A percentile compares a stretch with the other conserved stretches of the same genome.
Conservation (phyloP, 2,329 filamentous ascomycete genomes). For the Didymella pomorum region DNA sequence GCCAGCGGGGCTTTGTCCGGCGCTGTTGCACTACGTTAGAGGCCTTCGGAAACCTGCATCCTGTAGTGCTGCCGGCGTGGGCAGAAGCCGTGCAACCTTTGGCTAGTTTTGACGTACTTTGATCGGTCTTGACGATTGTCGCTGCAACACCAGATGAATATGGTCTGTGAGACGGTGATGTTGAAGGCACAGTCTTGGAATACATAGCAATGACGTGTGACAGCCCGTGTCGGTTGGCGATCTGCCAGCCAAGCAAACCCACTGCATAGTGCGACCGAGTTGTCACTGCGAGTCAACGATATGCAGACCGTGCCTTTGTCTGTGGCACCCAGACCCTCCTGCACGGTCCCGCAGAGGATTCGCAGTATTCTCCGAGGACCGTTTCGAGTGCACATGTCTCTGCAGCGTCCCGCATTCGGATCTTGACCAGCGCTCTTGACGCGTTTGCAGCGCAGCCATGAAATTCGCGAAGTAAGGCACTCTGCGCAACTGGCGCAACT, state of each 20-base stretch:
- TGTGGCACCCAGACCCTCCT: constrained; percentile 5
- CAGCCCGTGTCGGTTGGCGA: constrained; percentile 1
- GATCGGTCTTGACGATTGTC: neutral
- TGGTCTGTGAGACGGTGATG: neutral
- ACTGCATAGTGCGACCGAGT: constrained; percentile 4
- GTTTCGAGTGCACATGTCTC: neutral
- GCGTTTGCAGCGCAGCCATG: constrained; percentile 51
- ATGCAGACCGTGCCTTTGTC: neutral
- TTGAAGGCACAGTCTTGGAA: neutral
- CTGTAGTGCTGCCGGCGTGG: neutral
- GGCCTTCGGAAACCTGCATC: neutral
- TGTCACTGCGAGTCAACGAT: constrained; percentile 4
- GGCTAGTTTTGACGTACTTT: neutral
- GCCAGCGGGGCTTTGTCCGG: neutral
- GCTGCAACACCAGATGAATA: neutral
- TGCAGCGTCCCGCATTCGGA: neutral
- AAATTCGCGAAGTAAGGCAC: constrained; percentile 68
- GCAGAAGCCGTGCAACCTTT: neutral
- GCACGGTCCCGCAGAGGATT: constrained; percentile 4
- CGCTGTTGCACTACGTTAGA: neutral
- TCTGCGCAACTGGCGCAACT: neutral
- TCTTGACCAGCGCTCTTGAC: constrained; percentile 12
- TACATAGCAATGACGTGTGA: constrained; percentile 1
- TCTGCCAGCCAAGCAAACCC: constrained; percentile 11
- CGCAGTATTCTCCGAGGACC: neutral